Conservation (phyloP, 1,284 basidiomycete genomes). For the Sphagnurus paluster region DNA sequence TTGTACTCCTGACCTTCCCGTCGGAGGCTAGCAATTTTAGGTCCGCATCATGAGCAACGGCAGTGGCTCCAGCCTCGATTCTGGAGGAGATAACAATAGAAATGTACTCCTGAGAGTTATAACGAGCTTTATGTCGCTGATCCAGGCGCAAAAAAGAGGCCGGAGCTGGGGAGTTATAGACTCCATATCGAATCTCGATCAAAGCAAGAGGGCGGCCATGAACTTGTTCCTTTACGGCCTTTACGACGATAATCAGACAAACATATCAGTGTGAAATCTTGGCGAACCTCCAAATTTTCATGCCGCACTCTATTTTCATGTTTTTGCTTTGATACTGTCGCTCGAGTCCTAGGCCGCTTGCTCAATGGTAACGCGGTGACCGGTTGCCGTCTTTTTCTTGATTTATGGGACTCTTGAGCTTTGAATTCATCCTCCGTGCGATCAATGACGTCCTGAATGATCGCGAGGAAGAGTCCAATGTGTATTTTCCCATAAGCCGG, state of each 20-base stretch:
- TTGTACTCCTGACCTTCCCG: conserved; percentile 5
- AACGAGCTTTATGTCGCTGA: conserved; percentile 6
- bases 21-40: conserved; percentile 7
- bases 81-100: conserved; percentile 16
- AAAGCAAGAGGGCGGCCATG: conserved; percentile 13
- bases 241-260: too few species aligned
- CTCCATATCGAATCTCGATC: conserved; percentile 17
- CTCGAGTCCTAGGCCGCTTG: too few species aligned
- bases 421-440: background rate
- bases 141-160: conserved; percentile 7
- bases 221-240: too few species aligned
- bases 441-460: conserved; percentile 24
- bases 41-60: conserved; percentile 16
- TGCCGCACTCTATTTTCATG: too few species aligned
- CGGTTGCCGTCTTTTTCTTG: background rate
- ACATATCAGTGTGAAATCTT: background rate
- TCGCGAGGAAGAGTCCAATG: conserved; percentile 24
- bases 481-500: conserved; percentile 25
- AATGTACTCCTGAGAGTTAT: conserved; percentile 13
- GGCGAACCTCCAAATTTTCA: background rate
- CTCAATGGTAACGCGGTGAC: too few species aligned
- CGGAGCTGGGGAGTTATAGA: conserved; percentile 15
- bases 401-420: background rate
- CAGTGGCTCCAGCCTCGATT: conserved; percentile 19
- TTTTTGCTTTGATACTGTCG: too few species aligned